Percentiles rank a stretch among this genome's conserved stretches.
Conservation (phyloP, 306 rosid genomes). For the Sechiopsis laciniata region DNA sequence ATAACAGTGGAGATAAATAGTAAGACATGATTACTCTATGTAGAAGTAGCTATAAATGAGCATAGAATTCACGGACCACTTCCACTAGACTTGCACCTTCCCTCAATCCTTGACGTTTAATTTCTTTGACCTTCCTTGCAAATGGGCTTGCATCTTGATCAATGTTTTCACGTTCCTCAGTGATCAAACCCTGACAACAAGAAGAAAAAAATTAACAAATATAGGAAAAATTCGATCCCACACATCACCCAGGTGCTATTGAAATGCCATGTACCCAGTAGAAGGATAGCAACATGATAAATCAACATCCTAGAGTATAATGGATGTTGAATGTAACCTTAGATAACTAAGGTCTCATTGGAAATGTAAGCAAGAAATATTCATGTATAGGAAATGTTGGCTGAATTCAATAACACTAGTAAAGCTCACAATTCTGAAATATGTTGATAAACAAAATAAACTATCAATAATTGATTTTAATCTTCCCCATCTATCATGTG, state of each 20-base stretch:
- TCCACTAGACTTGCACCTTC: constrained; percentile 95
- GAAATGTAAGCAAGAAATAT: constrained; percentile 6
- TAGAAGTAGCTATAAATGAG: neutral
- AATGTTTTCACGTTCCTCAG: constrained; percentile 71
- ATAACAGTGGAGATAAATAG: neutral
- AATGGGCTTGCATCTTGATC: constrained; percentile 89
- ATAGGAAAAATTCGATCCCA: neutral
- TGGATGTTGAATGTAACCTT: neutral
- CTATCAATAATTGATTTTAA: too few species aligned
- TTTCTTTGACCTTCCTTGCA: constrained; percentile 78
- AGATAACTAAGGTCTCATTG: neutral
- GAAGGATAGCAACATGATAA: neutral
- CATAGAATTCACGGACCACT: constrained; percentile 63
- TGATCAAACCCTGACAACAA: constrained; percentile 74
- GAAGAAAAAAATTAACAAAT: constrained; percentile 8
- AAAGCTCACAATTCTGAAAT: neutral
- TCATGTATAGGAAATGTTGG: neutral
- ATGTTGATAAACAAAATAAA: neutral
- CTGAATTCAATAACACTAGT: constrained; percentile 1
- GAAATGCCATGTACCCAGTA: neutral
- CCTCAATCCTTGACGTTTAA: constrained; percentile 73
- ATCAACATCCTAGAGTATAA: constrained; percentile 4
- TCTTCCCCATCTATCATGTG: too few species aligned
- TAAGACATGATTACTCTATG: neutral
- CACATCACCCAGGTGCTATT: constrained; percentile 9